Base-by-base conservation (phyloP, 2,329 filamentous ascomycete species). In the Alternaria consortialis region DNA sequence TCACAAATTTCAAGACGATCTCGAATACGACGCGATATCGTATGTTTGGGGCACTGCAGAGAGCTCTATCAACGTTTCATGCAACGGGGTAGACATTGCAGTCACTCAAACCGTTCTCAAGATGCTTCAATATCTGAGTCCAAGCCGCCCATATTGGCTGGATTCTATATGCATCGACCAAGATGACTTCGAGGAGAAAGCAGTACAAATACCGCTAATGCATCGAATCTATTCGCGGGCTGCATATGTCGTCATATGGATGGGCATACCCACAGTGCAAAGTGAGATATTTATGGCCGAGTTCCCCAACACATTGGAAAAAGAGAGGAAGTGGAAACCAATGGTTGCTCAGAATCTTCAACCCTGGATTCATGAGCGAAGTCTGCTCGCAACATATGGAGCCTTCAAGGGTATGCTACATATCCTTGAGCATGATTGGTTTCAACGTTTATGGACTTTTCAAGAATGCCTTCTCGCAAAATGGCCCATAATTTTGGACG, bases 321-420 rank as follows among this genome's bases (percentile, higher is more conserved):
- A 11, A 1, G 29, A 1, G 1, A 48, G 12, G 13, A 15, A 7
- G 46, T 48, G 46, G 46, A 36, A 11, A 2, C 25, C 46, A 2
- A 23, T 36, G 12, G 0, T n/a, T 4, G 3, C 17, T 7, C 44
- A 48, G 7, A 2, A 3, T 7, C 17, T 23, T 7, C 2, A 23
- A 23, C 44, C 44, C 0, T 6, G 4, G 44, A 1, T n/a, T n/a
- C 13, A 7, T 1, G 3, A n/a, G 8, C 17, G 6, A 6, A 9
- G n/a, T 46, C 4, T 44, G 1, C 27, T 31, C 5, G 2, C 0
- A 5, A 1, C 0, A 3, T 4, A 46, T 7, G 8, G 13, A 2
- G 8, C 0, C 3, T 46, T 31, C 15, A 12, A 11, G 2, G 46
- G 46, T 13, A 15, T 48, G 31, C 1, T 5, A 3, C 12, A 48